Conservation (phyloP, 2,329 filamentous ascomycete species). For the Aplosporella prunicola region DNA sequence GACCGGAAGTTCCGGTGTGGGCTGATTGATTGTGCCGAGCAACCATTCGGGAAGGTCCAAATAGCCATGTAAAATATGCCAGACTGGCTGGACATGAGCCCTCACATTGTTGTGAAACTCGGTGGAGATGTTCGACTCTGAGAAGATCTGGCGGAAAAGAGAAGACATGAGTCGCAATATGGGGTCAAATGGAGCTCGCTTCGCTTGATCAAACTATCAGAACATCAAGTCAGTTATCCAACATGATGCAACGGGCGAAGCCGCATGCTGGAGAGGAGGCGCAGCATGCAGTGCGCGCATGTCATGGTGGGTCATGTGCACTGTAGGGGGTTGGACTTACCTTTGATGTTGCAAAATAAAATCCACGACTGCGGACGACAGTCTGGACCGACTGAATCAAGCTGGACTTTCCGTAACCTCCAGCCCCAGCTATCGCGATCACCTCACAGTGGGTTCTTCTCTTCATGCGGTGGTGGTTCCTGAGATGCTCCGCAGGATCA, state of each 20-base stretch:
- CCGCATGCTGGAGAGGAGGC: not conserved
- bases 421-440: constrained; percentile 46
- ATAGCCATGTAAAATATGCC: constrained; percentile 47
- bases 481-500: constrained; percentile 3
- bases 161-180: constrained; percentile 52
- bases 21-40: constrained; percentile 20
- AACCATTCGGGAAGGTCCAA: constrained; percentile 61
- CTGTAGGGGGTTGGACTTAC: constrained; percentile 1
- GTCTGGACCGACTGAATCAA: constrained; percentile 50
- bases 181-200: constrained; percentile 52
- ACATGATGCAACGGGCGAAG: not conserved
- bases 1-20: constrained; percentile 17
- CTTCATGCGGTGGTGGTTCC: constrained; percentile 4
- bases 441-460: constrained; percentile 48
- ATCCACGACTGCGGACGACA: constrained; percentile 45
- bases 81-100: constrained; percentile 46
- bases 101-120: constrained; percentile 52
- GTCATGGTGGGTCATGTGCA: not conserved
- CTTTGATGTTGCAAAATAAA: constrained; percentile 50
- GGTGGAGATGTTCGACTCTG: constrained; percentile 52
- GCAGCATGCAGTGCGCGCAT: not conserved
- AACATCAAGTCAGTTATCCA: not conserved
- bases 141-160: constrained; percentile 55
- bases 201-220: constrained; percentile 48
- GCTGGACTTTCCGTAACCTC: constrained; percentile 52